A percentile compares a stretch with the other conserved stretches of the same genome.
phyloP scores from a whole-genome alignment of 2,329 filamentous ascomycete genomes.

The Apiospora hydei region DNA sequence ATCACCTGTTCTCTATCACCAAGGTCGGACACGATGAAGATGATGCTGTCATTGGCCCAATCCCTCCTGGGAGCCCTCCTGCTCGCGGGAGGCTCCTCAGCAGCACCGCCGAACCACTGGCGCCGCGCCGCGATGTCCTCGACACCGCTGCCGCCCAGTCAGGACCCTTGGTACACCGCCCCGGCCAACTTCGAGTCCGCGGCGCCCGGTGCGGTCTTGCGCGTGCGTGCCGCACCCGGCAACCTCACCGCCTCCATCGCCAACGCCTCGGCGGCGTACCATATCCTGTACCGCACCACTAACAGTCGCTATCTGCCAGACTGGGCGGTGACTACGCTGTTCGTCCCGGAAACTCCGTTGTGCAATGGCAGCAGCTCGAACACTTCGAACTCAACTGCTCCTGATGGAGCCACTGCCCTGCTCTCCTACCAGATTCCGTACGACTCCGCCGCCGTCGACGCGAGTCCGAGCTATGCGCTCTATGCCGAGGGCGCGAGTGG shows the following conservation, averaged over 20 bases:
- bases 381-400: background rate
- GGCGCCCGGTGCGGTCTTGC: slow-evolving; percentile 40
- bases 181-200: slow-evolving; percentile 39
- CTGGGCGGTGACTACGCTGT: slow-evolving; percentile 49
- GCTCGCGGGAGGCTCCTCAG: slow-evolving; percentile 13
- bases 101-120: slow-evolving; percentile 11
- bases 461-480: slow-evolving; percentile 44
- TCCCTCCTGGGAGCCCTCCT: slow-evolving; percentile 12
- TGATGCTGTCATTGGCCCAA: slow-evolving; percentile 14
- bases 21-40: slow-evolving; percentile 9
- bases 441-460: slow-evolving; percentile 45
- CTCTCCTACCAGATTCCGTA: slow-evolving; percentile 50
- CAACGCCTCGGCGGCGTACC: slow-evolving; percentile 35
- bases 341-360: slow-evolving; percentile 30
- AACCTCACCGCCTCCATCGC: background rate
- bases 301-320: slow-evolving; percentile 43
- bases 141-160: slow-evolving; percentile 35
- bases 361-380: background rate
- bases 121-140: slow-evolving; percentile 1
- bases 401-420: slow-evolving; percentile 33
- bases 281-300: slow-evolving; percentile 49
- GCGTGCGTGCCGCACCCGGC: slow-evolving; percentile 39
- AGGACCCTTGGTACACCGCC: slow-evolving; percentile 45
- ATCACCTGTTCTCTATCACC: background rate
- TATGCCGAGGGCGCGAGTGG: slow-evolving; percentile 22